Evolutionary conservation across 2,329 filamentous ascomycete genomes (phyloP), one percentile per base, ranked within the genome.

Genomic region (Cladosporium colombiae): DNA sequence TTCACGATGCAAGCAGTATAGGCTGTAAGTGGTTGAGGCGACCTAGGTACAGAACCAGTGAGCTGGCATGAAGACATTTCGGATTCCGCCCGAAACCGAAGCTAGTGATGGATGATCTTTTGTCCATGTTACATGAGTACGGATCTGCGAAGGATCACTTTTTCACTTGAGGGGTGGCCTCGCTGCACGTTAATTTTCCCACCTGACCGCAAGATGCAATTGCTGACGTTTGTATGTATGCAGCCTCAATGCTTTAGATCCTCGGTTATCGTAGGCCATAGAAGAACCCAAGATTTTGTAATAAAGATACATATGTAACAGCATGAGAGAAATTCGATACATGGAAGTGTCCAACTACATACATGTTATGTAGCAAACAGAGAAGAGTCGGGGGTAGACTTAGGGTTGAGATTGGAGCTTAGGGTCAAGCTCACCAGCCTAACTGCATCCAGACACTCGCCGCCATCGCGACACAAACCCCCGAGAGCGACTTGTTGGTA

Each of bases 401-500:
- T 46, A 46, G 40, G 40, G 40, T 46, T 46, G 13, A 46, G 10
- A 4, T 46, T 11, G 40, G 23, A 31, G 52, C 18, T n/a, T 57
- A 57, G 55, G 55, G 55, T 59, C 25, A 31, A 37, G 56, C 33
- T 40, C 56, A 44, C 18, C 23, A 21, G 18, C 8, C 35, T 59
- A 62, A 18, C 59, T 29, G n/a, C 27, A 11, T 27, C 11, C 14
- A 18, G 59, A 35, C 27, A 27, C 21, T 53, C 31, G 59, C 59
- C 29, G 46, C 46, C 35, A 27, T 14, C 21, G 21, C 23, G 25
- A 27, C 46, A 49, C 61, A 63, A 21, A 63, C 61, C 50, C 50
- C 61, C 61, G 61, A 62, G 44, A 56, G 50, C 55, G 52, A 55
- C 46, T 25, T 50, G 46, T 25, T 31, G 31, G 31, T 29, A n/a